These are phyloP conservation scores for Hypomontagnella submonticulosa DNA, from an alignment of 495 filamentous ascomycete species.

Conservation along the genomic window DNA sequence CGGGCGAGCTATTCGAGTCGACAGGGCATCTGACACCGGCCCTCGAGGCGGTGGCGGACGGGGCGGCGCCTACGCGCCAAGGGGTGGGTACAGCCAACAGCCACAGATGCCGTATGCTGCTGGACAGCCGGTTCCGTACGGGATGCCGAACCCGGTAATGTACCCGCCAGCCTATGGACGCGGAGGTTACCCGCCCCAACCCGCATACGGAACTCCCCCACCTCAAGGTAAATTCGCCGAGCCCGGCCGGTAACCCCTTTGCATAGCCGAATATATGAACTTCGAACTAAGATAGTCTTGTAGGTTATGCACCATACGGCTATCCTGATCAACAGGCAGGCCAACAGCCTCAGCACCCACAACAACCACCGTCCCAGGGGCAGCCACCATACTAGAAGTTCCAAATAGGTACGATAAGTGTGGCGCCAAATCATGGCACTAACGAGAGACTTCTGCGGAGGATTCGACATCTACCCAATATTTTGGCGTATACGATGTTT, in stretches of 20 bases:
- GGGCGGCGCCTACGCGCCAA: conserved; percentile 44
- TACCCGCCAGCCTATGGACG: conserved; percentile 44
- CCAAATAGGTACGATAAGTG: neutral
- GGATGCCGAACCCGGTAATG: conserved; percentile 43
- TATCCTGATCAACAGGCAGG: conserved; percentile 53
- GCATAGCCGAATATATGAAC: neutral
- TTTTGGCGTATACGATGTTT: conserved; percentile 2
- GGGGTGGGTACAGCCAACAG: conserved; percentile 55
- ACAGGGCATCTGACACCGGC: conserved; percentile 89
- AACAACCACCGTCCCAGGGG: conserved; percentile 50
- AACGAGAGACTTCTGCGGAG: conserved; percentile 4
- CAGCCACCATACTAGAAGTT: conserved; percentile 46
- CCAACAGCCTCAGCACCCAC: conserved; percentile 30
- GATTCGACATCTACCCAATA: neutral
- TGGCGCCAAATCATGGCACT: neutral
- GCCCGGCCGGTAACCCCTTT: neutral
- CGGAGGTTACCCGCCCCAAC: conserved; percentile 48
- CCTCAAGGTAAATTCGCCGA: conserved; percentile 52
- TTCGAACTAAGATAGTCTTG: conserved; percentile 14
- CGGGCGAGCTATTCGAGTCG: conserved; percentile 93
- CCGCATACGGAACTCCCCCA: conserved; percentile 52
- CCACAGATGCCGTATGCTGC: conserved; percentile 46
- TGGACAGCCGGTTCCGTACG: conserved; percentile 42
- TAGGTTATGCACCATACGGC: conserved; percentile 49
- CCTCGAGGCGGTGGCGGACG: conserved; percentile 63